These are phyloP conservation scores for Ceriops decandra DNA, from an alignment of 345 rosid species.

Conservation along the genomic window DNA sequence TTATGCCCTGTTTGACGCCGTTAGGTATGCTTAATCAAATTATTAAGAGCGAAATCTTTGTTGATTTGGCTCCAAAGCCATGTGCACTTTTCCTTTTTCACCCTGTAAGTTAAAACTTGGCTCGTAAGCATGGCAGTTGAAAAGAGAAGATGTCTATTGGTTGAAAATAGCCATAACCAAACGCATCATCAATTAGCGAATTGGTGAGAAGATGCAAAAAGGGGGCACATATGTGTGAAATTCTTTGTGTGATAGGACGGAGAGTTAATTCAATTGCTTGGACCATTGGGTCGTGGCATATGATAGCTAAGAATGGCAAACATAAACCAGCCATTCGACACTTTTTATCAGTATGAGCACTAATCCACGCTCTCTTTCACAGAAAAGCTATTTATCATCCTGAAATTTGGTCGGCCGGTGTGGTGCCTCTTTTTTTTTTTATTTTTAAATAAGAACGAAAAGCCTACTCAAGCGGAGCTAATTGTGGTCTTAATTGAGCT, in stretches of 20 bases:
- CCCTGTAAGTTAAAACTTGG: neutral
- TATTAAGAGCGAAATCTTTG: too few species aligned
- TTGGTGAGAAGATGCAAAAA: too few species aligned
- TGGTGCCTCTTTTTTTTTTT: neutral
- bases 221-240: too few species aligned
- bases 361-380: neutral
- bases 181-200: too few species aligned
- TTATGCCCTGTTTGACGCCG: neutral
- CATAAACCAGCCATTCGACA: neutral
- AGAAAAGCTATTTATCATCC: neutral
- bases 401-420: constrained; percentile 2
- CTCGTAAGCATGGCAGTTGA: neutral
- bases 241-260: too few species aligned
- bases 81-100: neutral
- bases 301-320: neutral
- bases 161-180: neutral
- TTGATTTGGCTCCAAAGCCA: neutral
- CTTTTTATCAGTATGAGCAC: too few species aligned
- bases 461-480: neutral
- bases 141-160: neutral
- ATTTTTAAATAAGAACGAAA: neutral
- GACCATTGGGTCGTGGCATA: neutral
- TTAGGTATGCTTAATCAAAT: too few species aligned
- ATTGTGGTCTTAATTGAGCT: neutral
- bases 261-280: neutral